Base-by-base conservation (phyloP, 129 eudicot species). In the Chrysanthemum seticuspe region DNA sequence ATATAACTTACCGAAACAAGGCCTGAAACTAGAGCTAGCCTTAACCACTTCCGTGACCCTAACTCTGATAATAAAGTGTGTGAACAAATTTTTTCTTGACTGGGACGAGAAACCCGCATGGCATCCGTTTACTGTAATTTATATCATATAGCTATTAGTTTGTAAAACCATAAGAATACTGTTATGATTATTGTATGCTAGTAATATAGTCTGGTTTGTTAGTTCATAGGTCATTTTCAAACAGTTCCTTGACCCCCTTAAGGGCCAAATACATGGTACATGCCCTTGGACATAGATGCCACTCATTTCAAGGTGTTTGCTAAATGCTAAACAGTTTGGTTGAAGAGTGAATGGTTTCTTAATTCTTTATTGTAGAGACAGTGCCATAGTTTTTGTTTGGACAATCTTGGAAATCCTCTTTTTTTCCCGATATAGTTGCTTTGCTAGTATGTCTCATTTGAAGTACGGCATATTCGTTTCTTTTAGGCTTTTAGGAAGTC, bases 231-330 rank as follows among this genome's bases (percentile, higher is more conserved):
- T 54, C 68, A 70, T 64, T 57, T 53, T 58, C 10, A 65, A 53
- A 71, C 27, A 63, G 59, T 53, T 19, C 3, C n/a, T 44, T 23
- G 58, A 57, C 68, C 61, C 79, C 47, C 65, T 47, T 31, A 15
- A 40, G 68, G 76, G 65, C 59, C 76, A 62, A 36, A 78, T 31
- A 61, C 55, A 40, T 58, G 67, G 64, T 23, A 13, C 31, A 71
- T 76, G 51, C 68, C 51, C 5, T 68, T n/a, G 64, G 68, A 48
- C 55, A 59, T 14, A 23, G 74, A 76, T 76, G 74, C 70, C 75
- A 47, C 40, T 25, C 25, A 49, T 71, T 57, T 54, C 13, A 57
- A 44, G n/a, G 16, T 72, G 48, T 47, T 44, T 58, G n/a, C 59
- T 59, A 72, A 21, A 19, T 59, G 69, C 27, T 62, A 50, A 59